phyloP scores from a whole-genome alignment of 2,329 filamentous ascomycete species.

The Macroventuria anomochaeta region DNA sequence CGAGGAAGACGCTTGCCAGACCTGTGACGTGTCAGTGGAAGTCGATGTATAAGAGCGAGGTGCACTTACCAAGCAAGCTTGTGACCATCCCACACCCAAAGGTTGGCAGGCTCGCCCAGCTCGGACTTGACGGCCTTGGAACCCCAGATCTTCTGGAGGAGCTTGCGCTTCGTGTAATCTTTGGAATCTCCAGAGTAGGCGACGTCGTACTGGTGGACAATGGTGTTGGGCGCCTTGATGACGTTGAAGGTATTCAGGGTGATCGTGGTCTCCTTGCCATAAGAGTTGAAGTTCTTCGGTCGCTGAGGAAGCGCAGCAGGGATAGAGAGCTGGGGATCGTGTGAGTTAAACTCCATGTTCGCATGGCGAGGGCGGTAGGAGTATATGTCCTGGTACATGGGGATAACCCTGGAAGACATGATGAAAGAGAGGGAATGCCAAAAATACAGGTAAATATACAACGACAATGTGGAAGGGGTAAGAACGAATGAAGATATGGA shows the following conservation, averaged over 20 bases:
- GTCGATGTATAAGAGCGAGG: neutral
- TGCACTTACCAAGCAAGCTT: constrained; percentile 79
- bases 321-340: constrained; percentile 26
- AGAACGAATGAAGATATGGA: neutral
- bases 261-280: constrained; percentile 50
- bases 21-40: constrained; percentile 27
- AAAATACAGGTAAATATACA: constrained; percentile 4
- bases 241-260: constrained; percentile 79
- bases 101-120: constrained; percentile 54
- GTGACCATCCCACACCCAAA: constrained; percentile 81
- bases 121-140: constrained; percentile 64
- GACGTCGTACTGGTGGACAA: constrained; percentile 84
- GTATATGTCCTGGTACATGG: constrained; percentile 21
- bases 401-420: constrained; percentile 10
- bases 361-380: constrained; percentile 26
- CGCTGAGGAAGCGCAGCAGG: constrained; percentile 42
- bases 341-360: constrained; percentile 33
- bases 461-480: constrained; percentile 4
- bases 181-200: constrained; percentile 64
- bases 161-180: constrained; percentile 63
- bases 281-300: constrained; percentile 46
- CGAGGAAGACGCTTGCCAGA: constrained; percentile 34
- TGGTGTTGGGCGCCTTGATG: constrained; percentile 61
- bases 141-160: constrained; percentile 80
- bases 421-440: constrained; percentile 10